Evolutionary conservation across 257 asterid genomes (phyloP).

Genomic region (Primulina huaijiensis): DNA sequence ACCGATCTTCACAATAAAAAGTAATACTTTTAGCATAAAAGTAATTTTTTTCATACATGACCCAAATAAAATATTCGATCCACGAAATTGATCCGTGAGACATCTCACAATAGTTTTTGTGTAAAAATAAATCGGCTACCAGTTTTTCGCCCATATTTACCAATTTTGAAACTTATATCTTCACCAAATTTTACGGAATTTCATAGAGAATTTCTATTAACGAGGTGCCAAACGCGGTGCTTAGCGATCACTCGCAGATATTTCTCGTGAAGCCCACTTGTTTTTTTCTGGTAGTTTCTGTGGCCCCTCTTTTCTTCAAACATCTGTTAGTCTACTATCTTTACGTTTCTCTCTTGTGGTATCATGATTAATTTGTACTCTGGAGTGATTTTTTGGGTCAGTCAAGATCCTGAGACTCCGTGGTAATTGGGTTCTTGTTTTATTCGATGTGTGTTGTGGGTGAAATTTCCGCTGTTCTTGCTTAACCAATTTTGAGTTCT

Average conservation of each 20-base stretch:
- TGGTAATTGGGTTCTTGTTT: background rate
- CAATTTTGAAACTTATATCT: too few species aligned
- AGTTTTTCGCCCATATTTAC: too few species aligned
- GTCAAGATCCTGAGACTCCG: background rate
- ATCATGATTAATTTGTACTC: background rate
- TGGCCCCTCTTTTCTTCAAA: background rate
- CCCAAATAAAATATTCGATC: too few species aligned
- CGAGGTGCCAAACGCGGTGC: background rate
- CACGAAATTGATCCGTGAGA: too few species aligned
- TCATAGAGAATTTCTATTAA: too few species aligned
- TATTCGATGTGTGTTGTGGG: too few species aligned
- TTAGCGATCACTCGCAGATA: background rate
- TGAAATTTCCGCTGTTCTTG: background rate
- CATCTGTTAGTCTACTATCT: background rate
- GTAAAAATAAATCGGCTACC: too few species aligned
- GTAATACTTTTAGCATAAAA: too few species aligned
- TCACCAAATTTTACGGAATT: too few species aligned
- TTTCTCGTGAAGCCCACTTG: background rate
- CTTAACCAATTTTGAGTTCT: background rate
- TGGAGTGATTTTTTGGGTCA: background rate
- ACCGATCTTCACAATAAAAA: too few species aligned
- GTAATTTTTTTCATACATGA: too few species aligned
- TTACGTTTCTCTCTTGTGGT: background rate
- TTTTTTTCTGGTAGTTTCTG: background rate
- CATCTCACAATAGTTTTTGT: too few species aligned